phyloP scores from a whole-genome alignment of 495 filamentous ascomycete species.

The Recurvomyces mirabilis region DNA sequence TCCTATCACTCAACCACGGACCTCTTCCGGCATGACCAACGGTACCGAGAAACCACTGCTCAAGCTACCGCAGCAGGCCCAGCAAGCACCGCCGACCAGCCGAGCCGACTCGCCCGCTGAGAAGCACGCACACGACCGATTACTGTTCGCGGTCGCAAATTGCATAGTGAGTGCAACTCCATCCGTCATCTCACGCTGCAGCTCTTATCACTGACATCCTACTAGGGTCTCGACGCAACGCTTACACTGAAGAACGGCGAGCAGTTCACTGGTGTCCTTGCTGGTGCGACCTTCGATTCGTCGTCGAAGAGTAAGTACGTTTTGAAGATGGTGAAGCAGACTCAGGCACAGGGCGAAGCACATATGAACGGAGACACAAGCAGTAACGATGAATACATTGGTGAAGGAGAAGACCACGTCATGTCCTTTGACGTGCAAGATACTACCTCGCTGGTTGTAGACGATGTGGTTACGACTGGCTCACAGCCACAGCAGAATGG shows the following conservation, averaged over 20 bases:
- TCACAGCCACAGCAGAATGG: conserved; percentile 58
- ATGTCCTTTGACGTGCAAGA: conserved; percentile 78
- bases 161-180: conserved; percentile 50
- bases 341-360: conserved; percentile 39
- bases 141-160: conserved; percentile 51
- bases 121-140: conserved; percentile 53
- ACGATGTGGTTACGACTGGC: conserved; percentile 42
- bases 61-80: conserved; percentile 28
- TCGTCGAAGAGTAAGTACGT: conserved; percentile 49
- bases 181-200: too few relatives aligned
- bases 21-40: conserved; percentile 41
- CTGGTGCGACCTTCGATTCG: conserved; percentile 44
- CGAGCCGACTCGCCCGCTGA: conserved; percentile 52
- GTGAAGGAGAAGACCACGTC: conserved; percentile 49
- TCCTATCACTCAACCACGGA: conserved; percentile 52
- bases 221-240: conserved; percentile 54
- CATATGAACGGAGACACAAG: conserved; percentile 48
- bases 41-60: conserved; percentile 36
- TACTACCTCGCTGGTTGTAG: conserved; percentile 52
- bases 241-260: conserved; percentile 61
- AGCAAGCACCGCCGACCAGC: too few relatives aligned
- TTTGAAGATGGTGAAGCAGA: conserved; percentile 74
- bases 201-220: neutral
- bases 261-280: conserved; percentile 62
- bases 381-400: conserved; percentile 43